Evolutionary conservation across 495 filamentous ascomycete species (phyloP), one percentile per base, ranked within the genome.

Genomic region (Podospora australis): DNA sequence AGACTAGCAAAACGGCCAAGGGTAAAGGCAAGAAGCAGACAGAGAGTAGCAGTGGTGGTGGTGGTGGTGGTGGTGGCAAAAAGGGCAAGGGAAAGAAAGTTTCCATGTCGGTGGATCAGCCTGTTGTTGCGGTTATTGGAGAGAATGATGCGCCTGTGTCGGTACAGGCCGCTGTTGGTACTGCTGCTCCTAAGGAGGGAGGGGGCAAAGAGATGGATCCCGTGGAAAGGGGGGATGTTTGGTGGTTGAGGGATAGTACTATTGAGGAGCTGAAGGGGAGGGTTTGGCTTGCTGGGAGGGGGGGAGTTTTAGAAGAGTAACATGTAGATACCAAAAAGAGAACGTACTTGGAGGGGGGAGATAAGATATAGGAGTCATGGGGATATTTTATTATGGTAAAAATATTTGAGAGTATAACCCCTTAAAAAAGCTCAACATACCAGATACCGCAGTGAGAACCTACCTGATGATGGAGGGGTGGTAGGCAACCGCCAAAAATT

Each of bases 181-280:
- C n/a, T n/a, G n/a, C n/a, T n/a, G n/a, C n/a, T n/a, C n/a, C n/a
- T n/a, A 48, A 21, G 21, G 8, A 50, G 23, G 49, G 54, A 40
- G 46, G 28, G 14, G 54, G 48, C 19, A 54, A 54, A 41, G 23
- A 43, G n/a, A 5, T 43, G 0, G 40, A 43, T 43, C 22, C n/a
- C 3, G 40, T 28, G 40, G 40, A 43, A 7, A 48, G 6, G 30
- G 59, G 46, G 44, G 66, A 64, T 19, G 60, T 64, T 19, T 68
- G 70, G 48, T 80, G 75, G 77, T 54, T 78, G 46, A 57, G 71
- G 39, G 70, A 70, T 40, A 73, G 73, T 42, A 69, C 71, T 5
- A 71, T 80, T 30, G 79, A 82, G 49, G 62, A 68, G 36, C 43
- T 83, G 53, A 81, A 74, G 58, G 77, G 78, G 0, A 69, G 53